A percentile compares a stretch with the other conserved stretches of the same genome.
phyloP scores from a whole-genome alignment of 371 early-diverging fungal species.

The Rhizopus microsporus region DNA sequence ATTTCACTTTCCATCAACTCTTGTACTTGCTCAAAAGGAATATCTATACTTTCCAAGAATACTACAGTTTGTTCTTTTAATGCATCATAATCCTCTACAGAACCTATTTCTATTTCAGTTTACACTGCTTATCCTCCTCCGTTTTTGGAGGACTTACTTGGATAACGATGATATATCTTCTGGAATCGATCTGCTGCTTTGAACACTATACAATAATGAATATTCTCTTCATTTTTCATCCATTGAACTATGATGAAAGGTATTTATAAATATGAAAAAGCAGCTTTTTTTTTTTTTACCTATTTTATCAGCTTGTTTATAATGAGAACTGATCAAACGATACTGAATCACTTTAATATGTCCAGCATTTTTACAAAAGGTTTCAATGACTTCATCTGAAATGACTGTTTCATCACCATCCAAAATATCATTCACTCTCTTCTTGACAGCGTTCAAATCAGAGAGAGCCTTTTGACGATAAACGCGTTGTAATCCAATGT shows the following conservation, averaged over 20 bases:
- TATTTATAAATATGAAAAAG: not conserved
- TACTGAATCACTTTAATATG: constrained; percentile 69
- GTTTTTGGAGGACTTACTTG: constrained; percentile 34
- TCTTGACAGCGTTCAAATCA: constrained; percentile 64
- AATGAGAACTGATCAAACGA: constrained; percentile 60
- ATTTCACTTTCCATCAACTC: constrained; percentile 15
- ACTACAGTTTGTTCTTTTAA: constrained; percentile 32
- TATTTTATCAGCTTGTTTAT: constrained; percentile 47
- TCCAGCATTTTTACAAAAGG: constrained; percentile 85
- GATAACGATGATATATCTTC: constrained; percentile 52
- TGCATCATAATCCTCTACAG: constrained; percentile 34
- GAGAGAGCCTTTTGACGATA: constrained; percentile 81
- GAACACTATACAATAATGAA: constrained; percentile 69
- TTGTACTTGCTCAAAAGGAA: constrained; percentile 12
- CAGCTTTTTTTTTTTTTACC: constrained; percentile 34
- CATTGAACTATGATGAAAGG: constrained; percentile 41
- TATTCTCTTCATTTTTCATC: constrained; percentile 59
- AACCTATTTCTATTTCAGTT: constrained; percentile 12
- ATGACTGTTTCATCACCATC: constrained; percentile 54
- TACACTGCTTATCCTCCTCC: not conserved
- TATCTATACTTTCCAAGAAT: constrained; percentile 17
- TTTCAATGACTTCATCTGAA: constrained; percentile 68
- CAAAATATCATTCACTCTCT: constrained; percentile 55
- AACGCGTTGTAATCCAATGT: constrained; percentile 81
- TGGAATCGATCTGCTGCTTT: constrained; percentile 76